Base-by-base conservation (phyloP, 345 rosid species). In the Populus davidiana region DNA sequence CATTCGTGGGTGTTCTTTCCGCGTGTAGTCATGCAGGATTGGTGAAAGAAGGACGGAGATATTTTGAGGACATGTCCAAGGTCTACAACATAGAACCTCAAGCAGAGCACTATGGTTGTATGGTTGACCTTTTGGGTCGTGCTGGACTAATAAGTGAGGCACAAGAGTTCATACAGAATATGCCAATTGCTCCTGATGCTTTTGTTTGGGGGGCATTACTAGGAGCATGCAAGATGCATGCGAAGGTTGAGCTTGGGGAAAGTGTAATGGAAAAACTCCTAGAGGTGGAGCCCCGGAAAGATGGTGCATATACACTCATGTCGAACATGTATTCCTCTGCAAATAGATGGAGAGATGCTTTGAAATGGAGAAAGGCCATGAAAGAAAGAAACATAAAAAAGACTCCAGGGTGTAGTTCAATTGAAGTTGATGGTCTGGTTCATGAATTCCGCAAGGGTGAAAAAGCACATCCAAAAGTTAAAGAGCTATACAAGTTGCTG, bases 91-190 rank as follows among this genome's bases (percentile, higher is more conserved):
- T 89, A 71, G 75, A 84, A 80, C 91, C 93, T 78, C 86, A 82
- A 79, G 75, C 72, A 20, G 91, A 88, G 79, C 93, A 88, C 71
- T 89, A 85, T 29, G 86, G 86, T 31, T 89, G 91, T 74, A 83
- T 86, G 86, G 93, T 88, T 38, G 93, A 89, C 72, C 93, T 89
- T 12, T 74, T 86, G 44, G 90, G 89, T 36, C 89, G 91, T 39
- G 87, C 90, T 69, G 91, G 93, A 52, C 69, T 81, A 35, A 70
- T 88, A 6, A 38, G 67, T 13, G 84, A 86, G 41, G 88, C 90
- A 9, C 79, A 78, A 61, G 87, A 81, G 73, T 78, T 86, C 65
- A 78, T 88, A 74, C 74, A 77, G 47, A 78, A 78, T 23, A 89
- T 88, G 89, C 90, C 91, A 25, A 78, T 81, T 6, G 68, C 73